phyloP scores from a whole-genome alignment of 768 basidiomycete genomes.

The Hemileccinum impolitum region DNA sequence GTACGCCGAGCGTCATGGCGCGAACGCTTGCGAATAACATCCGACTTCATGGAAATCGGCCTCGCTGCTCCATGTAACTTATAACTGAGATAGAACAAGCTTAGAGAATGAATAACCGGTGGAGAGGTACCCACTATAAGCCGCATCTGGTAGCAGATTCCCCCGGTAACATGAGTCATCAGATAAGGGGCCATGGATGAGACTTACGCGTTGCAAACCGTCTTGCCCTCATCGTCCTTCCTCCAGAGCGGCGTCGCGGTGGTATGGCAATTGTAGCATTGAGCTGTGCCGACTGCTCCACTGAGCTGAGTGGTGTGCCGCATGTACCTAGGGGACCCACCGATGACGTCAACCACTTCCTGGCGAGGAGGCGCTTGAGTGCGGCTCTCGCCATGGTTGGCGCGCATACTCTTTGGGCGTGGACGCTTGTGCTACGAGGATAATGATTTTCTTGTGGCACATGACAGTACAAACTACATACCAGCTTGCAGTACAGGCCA shows the following conservation, averaged over 20 bases:
- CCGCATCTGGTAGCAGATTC: conserved; percentile 54
- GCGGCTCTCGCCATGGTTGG: conserved; percentile 69
- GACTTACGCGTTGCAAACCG: conserved; percentile 87
- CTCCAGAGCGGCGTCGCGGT: conserved; percentile 88
- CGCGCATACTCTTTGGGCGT: conserved; percentile 84
- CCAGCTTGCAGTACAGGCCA: conserved; percentile 83
- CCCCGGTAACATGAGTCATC: conserved; percentile 11
- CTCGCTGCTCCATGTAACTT: conserved; percentile 83
- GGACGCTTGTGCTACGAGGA: conserved; percentile 73
- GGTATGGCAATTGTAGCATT: conserved; percentile 89
- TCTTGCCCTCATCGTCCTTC: conserved; percentile 89
- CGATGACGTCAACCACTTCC: conserved; percentile 71
- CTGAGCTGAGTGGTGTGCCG: conserved; percentile 28
- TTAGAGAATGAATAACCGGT: conserved; percentile 7
- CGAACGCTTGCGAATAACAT: conserved; percentile 84
- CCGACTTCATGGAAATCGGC: conserved; percentile 89
- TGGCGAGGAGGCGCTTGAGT: conserved; percentile 60
- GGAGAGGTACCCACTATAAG: conserved; percentile 52
- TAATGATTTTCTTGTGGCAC: background rate
- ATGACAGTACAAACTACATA: conserved; percentile 33
- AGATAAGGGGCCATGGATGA: conserved; percentile 1
- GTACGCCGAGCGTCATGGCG: conserved; percentile 71
- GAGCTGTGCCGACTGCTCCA: conserved; percentile 46
- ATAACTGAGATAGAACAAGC: conserved; percentile 40
- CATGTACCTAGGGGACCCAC: conserved; percentile 43